phyloP scores from a whole-genome alignment of 2,329 filamentous ascomycete species.

The Colletotrichum tamarilloi region DNA sequence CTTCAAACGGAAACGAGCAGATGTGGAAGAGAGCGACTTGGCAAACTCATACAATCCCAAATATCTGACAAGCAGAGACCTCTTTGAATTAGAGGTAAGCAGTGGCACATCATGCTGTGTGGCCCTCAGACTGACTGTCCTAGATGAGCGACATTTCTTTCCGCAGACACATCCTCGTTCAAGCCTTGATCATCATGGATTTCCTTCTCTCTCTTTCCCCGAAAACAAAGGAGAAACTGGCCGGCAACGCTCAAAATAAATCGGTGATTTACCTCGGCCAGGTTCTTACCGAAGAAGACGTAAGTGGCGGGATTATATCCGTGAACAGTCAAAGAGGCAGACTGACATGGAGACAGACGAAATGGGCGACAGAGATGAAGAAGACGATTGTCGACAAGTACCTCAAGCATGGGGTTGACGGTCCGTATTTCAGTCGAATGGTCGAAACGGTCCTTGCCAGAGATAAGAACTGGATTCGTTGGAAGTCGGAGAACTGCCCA shows the following conservation, averaged over 20 bases:
- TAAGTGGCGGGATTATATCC: conserved; percentile 55
- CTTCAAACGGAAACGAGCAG: conserved; percentile 76
- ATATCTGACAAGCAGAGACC: conserved; percentile 95
- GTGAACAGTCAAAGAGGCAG: background rate
- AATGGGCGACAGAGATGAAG: conserved; percentile 87
- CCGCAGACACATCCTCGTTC: conserved; percentile 91
- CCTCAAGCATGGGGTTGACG: conserved; percentile 82
- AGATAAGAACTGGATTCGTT: conserved; percentile 98
- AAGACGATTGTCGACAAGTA: conserved; percentile 82
- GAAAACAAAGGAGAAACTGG: conserved; percentile 82
- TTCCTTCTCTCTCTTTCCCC: conserved; percentile 92
- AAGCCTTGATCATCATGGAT: conserved; percentile 93
- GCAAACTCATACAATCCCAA: conserved; percentile 92
- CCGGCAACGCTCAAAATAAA: conserved; percentile 78
- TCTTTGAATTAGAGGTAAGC: conserved; percentile 87
- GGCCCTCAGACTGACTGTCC: conserved; percentile 37
- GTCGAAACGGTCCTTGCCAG: conserved; percentile 94
- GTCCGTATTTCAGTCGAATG: conserved; percentile 95
- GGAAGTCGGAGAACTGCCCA: conserved; percentile 96
- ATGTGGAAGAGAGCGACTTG: conserved; percentile 62
- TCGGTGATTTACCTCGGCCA: conserved; percentile 86
- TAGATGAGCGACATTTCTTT: conserved; percentile 95
- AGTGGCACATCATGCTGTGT: conserved; percentile 49
- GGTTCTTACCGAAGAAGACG: conserved; percentile 83
- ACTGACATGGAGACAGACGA: conserved; percentile 62